Percentiles rank a stretch among this genome's conserved stretches.
Conservation (phyloP, 2,329 filamentous ascomycete genomes). For the Calycina herbarum region DNA sequence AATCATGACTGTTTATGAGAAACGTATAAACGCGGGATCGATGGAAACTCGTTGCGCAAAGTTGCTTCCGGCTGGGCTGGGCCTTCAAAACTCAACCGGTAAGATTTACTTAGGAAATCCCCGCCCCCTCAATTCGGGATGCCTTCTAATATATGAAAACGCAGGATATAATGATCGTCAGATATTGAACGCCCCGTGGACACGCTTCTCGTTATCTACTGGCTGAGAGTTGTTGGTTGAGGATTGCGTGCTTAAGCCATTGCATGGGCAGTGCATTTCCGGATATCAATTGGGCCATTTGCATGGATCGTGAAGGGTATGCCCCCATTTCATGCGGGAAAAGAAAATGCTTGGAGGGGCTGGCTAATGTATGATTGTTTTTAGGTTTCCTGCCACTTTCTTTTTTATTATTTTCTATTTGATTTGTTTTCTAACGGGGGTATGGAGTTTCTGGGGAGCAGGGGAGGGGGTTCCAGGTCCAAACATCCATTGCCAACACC, state of each 20-base stretch:
- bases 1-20: neutral
- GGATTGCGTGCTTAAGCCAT: slow-evolving; percentile 4
- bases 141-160: neutral
- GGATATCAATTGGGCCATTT: neutral
- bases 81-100: neutral
- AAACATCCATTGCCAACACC: neutral
- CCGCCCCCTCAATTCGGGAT: neutral
- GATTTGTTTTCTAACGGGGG: neutral
- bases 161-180: neutral
- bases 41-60: neutral
- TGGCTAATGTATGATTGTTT: neutral
- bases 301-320: slow-evolving; percentile 6
- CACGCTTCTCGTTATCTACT: slow-evolving; percentile 1
- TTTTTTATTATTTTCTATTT: neutral
- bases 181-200: slow-evolving; percentile 1
- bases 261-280: neutral
- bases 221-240: slow-evolving; percentile 1
- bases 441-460: neutral
- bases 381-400: neutral
- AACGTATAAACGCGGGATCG: neutral
- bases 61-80: neutral
- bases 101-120: neutral
- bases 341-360: neutral
- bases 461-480: neutral
- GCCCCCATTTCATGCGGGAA: neutral